A percentile compares a stretch with the other conserved stretches of the same genome.
These are phyloP conservation scores for Naganishia liquefaciens DNA, from an alignment of 1,284 basidiomycete genomes.

Conservation along the genomic window DNA sequence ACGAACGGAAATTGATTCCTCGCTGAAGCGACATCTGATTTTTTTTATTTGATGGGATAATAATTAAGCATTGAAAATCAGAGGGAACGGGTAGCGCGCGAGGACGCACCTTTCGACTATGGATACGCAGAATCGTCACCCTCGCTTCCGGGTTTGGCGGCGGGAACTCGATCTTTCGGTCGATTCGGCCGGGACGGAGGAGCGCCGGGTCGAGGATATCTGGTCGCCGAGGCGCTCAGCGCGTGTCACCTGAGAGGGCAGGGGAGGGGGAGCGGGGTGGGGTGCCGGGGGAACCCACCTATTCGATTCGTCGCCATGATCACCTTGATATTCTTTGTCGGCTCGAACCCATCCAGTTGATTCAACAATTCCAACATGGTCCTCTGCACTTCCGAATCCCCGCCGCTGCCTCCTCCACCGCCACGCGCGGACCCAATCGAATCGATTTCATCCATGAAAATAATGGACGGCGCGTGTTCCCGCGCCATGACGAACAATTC, in stretches of 20 bases:
- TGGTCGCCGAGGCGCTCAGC: slow-evolving; percentile 41
- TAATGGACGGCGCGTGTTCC: slow-evolving; percentile 98
- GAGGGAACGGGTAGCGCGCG: not conserved
- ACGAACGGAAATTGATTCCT: slow-evolving; percentile 89
- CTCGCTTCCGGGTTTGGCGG: slow-evolving; percentile 97
- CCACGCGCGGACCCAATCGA: slow-evolving; percentile 93
- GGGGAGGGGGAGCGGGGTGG: not conserved
- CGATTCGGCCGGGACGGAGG: slow-evolving; percentile 92
- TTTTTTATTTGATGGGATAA: slow-evolving; percentile 9
- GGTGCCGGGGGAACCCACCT: slow-evolving; percentile 63
- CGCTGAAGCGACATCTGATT: slow-evolving; percentile 94
- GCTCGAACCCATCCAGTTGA: slow-evolving; percentile 96
- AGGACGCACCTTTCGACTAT: slow-evolving; percentile 82
- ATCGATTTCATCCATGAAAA: slow-evolving; percentile 99
- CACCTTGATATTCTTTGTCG: slow-evolving; percentile 97
- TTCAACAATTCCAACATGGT: slow-evolving; percentile 98
- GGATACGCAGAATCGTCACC: slow-evolving; percentile 93
- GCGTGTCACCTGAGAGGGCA: no score
- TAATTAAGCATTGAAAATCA: no score
- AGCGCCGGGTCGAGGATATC: slow-evolving; percentile 96
- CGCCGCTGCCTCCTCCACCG: slow-evolving; percentile 81
- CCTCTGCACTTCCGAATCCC: slow-evolving; percentile 95
- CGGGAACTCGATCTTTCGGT: slow-evolving; percentile 98
- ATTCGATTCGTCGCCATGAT: slow-evolving; percentile 99
- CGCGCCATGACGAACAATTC: slow-evolving; percentile 99